Base-by-base conservation (phyloP, 1,284 basidiomycete genomes). In the Ustilago esculenta region DNA sequence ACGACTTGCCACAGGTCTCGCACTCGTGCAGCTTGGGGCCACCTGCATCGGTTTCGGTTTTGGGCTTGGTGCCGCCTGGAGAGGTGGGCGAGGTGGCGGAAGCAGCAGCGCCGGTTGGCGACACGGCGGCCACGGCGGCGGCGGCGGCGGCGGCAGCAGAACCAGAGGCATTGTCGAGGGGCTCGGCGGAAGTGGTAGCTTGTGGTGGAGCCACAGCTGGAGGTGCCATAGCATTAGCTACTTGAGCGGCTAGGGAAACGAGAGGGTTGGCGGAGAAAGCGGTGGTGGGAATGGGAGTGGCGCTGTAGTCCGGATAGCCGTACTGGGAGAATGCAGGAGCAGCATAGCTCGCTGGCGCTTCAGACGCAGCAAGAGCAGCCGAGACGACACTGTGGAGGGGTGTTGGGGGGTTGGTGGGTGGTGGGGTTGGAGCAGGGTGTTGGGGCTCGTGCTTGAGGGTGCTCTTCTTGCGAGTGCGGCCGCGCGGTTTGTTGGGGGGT, bases 1-100 rank as follows among this genome's bases (percentile, higher is more conserved):
- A 81, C 15, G 77, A 75, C 66, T 81, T 81, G 42, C 59, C 69
- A 50, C 79, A 81, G 12, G 72, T 67, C 47, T 78, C 79, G 58
- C 77, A 81, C 27, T 73, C 73, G 52, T 81, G 79, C 48, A 77
- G 56, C 56, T 80, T 81, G 32, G 77, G 77, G 4, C 79, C 79
- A n/a, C 79, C 79, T 10, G 77, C 76, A 32, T 81, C 79, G 56
- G 71, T 77, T 44, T 81, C 79, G n/a, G 72, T 72, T 43, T 55
- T 64, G 34, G 14, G 33, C 44, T 68, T 75, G 50, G 48, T 36
- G 8, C 32, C 45, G 30, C 57, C 46, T 24, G 57, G 58, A 7
- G 63, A 64, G 5, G 54, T 53, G 9, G 61, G 54, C 33, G 61
- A 64, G n/a, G 54, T 46, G 40, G 58, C 47, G 15, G 69, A 43